Conservation (phyloP, 2,329 filamentous ascomycete species). For the Coniochaeta sp. region DNA sequence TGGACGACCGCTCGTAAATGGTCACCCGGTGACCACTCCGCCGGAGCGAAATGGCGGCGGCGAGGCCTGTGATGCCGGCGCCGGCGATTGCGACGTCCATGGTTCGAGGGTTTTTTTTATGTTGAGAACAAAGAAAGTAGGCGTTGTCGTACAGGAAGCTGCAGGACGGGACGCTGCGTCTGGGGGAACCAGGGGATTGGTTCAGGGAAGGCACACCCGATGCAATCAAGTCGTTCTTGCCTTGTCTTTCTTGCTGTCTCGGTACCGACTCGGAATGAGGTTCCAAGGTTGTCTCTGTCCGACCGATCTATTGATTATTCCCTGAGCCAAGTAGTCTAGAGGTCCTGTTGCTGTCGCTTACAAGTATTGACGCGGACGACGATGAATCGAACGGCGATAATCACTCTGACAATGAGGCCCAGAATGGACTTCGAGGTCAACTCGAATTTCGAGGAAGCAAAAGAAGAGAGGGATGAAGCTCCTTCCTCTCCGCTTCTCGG, state of each 20-base stretch:
- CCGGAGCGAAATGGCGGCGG: conserved; percentile 21
- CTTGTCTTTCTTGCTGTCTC: too few relatives aligned
- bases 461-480: not conserved
- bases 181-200: not conserved
- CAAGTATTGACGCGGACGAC: too few relatives aligned
- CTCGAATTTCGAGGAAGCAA: not conserved
- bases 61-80: conserved; percentile 23
- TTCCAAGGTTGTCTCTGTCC: too few relatives aligned
- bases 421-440: too few relatives aligned
- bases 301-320: too few relatives aligned
- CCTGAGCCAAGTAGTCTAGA: too few relatives aligned
- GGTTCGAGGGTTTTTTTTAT: not conserved
- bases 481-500: not conserved
- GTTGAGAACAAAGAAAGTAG: not conserved
- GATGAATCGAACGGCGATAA: too few relatives aligned
- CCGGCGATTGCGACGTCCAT: conserved; percentile 16
- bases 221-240: not conserved
- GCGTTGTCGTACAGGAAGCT: not conserved
- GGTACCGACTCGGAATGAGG: too few relatives aligned
- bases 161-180: not conserved
- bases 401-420: too few relatives aligned
- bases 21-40: conserved; percentile 18
- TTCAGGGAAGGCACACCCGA: not conserved
- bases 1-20: conserved; percentile 17
- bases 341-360: not conserved